Percentiles rank a stretch among this genome's conserved stretches.
These are phyloP conservation scores for Phallus indusiatus DNA, from an alignment of 768 basidiomycete genomes.

Conservation along the genomic window DNA sequence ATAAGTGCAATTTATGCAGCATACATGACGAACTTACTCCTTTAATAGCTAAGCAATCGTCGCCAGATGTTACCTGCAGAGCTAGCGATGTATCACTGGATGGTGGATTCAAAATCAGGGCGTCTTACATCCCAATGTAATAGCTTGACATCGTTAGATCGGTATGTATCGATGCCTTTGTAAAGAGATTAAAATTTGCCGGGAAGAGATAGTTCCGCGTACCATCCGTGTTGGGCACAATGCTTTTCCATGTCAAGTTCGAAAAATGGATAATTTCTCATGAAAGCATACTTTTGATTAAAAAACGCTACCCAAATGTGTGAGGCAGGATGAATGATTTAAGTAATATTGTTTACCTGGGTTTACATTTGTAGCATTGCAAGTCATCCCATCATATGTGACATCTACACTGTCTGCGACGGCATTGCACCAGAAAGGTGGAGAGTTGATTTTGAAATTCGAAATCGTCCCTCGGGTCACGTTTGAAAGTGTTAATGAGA, in stretches of 20 bases:
- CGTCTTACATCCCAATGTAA: conserved; percentile 41
- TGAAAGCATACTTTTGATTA: conserved; percentile 37
- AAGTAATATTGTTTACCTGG: conserved; percentile 15
- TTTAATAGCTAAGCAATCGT: conserved; percentile 58
- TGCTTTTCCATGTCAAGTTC: conserved; percentile 19
- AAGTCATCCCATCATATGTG: conserved; percentile 45
- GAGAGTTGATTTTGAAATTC: conserved; percentile 42
- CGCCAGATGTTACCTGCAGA: conserved; percentile 41
- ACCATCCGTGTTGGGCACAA: conserved; percentile 57
- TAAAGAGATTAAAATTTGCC: not conserved
- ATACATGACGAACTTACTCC: conserved; percentile 32
- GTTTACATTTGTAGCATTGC: conserved; percentile 50
- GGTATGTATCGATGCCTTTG: conserved; percentile 45
- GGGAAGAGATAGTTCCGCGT: not conserved
- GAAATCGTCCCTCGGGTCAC: conserved; percentile 33
- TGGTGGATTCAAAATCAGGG: not conserved
- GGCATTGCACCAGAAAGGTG: conserved; percentile 54
- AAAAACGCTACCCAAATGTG: conserved; percentile 20
- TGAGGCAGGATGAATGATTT: not conserved
- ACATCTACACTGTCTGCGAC: conserved; percentile 41
- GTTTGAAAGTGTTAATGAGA: conserved; percentile 42
- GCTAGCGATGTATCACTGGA: not conserved
- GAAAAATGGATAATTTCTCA: not conserved
- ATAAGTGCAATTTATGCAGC: not conserved
- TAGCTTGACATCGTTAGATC: conserved; percentile 38